phyloP scores from a whole-genome alignment of 805 yeast genomes.

The Zygosaccharomyces rouxii region DNA sequence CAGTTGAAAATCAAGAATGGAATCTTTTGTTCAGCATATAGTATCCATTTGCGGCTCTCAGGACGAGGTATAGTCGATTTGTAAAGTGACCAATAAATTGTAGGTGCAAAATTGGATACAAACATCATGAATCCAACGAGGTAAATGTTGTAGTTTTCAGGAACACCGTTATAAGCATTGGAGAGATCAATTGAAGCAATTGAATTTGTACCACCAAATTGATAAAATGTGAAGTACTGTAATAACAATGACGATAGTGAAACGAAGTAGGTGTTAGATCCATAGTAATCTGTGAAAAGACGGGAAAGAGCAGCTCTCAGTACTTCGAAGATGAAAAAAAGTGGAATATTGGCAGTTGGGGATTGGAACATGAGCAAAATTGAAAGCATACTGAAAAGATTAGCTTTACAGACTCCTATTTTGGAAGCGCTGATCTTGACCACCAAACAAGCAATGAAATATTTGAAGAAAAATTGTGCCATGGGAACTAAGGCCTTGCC shows the following conservation, averaged over 20 bases:
- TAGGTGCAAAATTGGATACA: constrained; percentile 78
- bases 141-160: constrained; percentile 56
- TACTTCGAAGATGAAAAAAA: constrained; percentile 40
- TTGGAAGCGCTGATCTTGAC: constrained; percentile 30
- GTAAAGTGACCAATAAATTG: constrained; percentile 69
- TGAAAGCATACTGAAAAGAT: constrained; percentile 29
- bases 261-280: constrained; percentile 10
- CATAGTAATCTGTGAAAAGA: constrained; percentile 9
- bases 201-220: constrained; percentile 87
- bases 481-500: constrained; percentile 34
- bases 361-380: constrained; percentile 48
- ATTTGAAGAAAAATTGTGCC: constrained; percentile 35
- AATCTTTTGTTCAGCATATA: constrained; percentile 18
- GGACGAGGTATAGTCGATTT: constrained; percentile 22
- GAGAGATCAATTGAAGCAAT: constrained; percentile 86
- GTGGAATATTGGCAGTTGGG: constrained; percentile 45
- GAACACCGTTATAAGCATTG: constrained; percentile 86
- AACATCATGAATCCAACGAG: constrained; percentile 76
- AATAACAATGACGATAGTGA: constrained; percentile 40
- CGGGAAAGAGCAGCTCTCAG: constrained; percentile 13
- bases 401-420: constrained; percentile 10
- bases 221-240: constrained; percentile 77
- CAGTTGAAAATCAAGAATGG: constrained; percentile 51
- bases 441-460: constrained; percentile 33
- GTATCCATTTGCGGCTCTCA: constrained; percentile 12